These are phyloP conservation scores for Phytophthora sp. DNA, from an alignment of 352 stramenopile species.

Conservation along the genomic window DNA sequence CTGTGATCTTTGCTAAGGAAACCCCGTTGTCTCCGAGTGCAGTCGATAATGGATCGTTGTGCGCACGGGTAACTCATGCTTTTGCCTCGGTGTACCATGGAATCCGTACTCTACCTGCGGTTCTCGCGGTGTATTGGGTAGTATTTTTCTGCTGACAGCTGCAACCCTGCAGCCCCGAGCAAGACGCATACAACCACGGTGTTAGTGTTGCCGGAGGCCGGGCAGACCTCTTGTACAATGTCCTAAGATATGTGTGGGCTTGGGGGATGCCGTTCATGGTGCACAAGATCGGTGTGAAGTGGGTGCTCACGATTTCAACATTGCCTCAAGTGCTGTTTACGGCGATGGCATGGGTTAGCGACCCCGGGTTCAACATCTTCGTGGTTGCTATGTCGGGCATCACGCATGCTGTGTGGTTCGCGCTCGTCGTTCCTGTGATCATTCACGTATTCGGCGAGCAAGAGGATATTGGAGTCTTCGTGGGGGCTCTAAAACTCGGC, in stretches of 20 bases:
- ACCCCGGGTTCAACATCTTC: slow-evolving; percentile 25
- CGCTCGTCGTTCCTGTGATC: slow-evolving; percentile 50
- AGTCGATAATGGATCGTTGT: slow-evolving; percentile 18
- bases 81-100: slow-evolving; percentile 40
- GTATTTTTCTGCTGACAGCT: slow-evolving; percentile 52
- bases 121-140: slow-evolving; percentile 39
- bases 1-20: slow-evolving; percentile 38
- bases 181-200: slow-evolving; percentile 48
- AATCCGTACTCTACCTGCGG: slow-evolving; percentile 31
- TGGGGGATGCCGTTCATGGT: slow-evolving; percentile 47
- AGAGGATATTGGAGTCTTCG: slow-evolving; percentile 47
- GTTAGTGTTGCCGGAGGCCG: slow-evolving; percentile 46
- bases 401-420: slow-evolving; percentile 44
- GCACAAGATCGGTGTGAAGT: slow-evolving; percentile 42
- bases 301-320: slow-evolving; percentile 34
- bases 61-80: slow-evolving; percentile 25
- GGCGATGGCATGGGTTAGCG: slow-evolving; percentile 38
- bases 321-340: slow-evolving; percentile 45
- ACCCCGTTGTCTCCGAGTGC: slow-evolving; percentile 19
- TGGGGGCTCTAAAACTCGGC: slow-evolving; percentile 58
- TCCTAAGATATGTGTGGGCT: slow-evolving; percentile 44
- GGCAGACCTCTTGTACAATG: slow-evolving; percentile 47
- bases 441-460: slow-evolving; percentile 51
- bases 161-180: slow-evolving; percentile 37
- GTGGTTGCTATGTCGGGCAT: slow-evolving; percentile 41